Base-by-base conservation (phyloP, 2,329 filamentous ascomycete species). In the Rhinocladiella mackenziei region DNA sequence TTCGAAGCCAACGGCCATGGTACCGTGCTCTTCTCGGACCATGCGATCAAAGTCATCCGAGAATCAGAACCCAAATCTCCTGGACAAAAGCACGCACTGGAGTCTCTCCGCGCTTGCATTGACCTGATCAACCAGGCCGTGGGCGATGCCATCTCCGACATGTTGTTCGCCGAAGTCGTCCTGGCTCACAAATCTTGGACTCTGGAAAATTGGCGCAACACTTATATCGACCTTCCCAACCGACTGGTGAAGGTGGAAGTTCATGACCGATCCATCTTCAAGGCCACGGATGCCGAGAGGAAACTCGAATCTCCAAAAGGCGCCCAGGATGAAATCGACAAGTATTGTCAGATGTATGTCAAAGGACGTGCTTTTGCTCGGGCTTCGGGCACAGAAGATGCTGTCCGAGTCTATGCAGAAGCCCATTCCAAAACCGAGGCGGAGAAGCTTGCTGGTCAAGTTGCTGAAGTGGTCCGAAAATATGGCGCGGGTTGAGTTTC, bases 1-100 rank as follows among this genome's bases (percentile, higher is more conserved):
- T 98, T 98, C 60, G 92, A 98, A 72, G 92, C 92, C 54, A 98
- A 98, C 63, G 92, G 92, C 20, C 92, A 98, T 67, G 92, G 92
- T 55, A 98, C 92, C 7, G 85, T 97, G 25, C 83, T 97, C 42
- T 98, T 98, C 75, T 94, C 87, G 1, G 79, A 84, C 45, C 81
- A 86, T 48, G 91, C 91, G 3, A 72, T 91, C 34, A 83, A 84
- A 57, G 76, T 79, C 36, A 94, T 98, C 69, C 77, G 76, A 56
- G 84, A 80, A 58, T 84, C 84, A 49, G 78, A 88, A 62, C 89
- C 92, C 4, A 84, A 94, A 65, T 94, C 88, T 0, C 91, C 92
- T 1, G 91, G 87, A 5, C 89, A 97, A 66, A 86, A 91, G 63
- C 85, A 88, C 58, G 87, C 91, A 2, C 78, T 97, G 10, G 86